These are phyloP conservation scores for Aspergillus sp. DNA, from an alignment of 2,329 filamentous ascomycete genomes.

Conservation along the genomic window DNA sequence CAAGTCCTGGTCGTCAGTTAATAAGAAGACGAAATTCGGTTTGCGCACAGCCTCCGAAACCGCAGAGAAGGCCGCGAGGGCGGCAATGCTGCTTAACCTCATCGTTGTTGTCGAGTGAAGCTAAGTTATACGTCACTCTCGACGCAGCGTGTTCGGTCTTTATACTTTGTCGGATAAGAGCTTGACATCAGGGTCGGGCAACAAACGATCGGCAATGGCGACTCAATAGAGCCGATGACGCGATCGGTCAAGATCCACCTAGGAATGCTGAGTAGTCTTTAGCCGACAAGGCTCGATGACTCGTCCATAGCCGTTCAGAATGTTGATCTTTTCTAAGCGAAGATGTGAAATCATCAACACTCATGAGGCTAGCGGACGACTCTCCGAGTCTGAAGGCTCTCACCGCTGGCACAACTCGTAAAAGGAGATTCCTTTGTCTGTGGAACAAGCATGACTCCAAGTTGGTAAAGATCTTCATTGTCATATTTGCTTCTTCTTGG, in stretches of 20 bases:
- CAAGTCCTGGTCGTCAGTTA: conserved; percentile 70
- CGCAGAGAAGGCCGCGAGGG: conserved; percentile 1
- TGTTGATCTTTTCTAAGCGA: background rate
- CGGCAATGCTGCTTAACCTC: conserved; percentile 8
- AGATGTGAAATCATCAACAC: background rate
- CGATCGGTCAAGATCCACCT: conserved; percentile 5
- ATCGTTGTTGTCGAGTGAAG: background rate
- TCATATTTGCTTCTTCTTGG: background rate
- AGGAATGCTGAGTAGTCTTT: background rate
- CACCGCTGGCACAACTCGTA: background rate
- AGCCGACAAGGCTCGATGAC: background rate
- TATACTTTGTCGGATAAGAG: background rate
- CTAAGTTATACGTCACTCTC: background rate
- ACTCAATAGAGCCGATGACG: conserved; percentile 10
- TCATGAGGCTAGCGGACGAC: background rate
- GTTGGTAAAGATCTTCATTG: background rate
- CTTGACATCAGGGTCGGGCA: background rate
- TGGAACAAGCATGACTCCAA: background rate
- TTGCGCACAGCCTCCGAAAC: background rate
- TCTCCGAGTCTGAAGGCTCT: background rate
- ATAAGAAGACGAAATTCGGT: conserved; percentile 68
- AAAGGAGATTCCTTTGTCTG: background rate
- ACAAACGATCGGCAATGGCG: conserved; percentile 1
- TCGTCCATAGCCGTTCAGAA: background rate
- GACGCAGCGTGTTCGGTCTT: background rate